These are phyloP conservation scores for Pichia sp. DNA, from an alignment of 1,139 yeast species.

Conservation along the genomic window DNA sequence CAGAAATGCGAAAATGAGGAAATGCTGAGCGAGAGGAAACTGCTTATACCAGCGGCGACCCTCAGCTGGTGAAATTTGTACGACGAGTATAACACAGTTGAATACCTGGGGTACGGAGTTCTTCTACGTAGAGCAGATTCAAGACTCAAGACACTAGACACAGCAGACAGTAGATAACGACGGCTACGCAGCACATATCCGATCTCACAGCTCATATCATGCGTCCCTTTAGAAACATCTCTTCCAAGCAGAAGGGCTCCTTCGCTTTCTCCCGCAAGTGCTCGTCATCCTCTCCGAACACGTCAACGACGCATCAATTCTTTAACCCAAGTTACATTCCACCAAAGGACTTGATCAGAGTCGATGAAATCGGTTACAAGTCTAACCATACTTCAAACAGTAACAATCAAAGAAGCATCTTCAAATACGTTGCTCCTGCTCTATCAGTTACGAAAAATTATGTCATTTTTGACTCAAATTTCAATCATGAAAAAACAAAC, in stretches of 20 bases:
- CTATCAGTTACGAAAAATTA: slow-evolving; percentile 24
- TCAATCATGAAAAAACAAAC: slow-evolving; percentile 4
- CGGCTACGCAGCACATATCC: too few relatives aligned
- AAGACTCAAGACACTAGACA: too few relatives aligned
- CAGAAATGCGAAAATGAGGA: too few relatives aligned
- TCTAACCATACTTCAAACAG: slow-evolving; percentile 11
- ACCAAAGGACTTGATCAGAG: slow-evolving; percentile 20
- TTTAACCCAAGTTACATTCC: slow-evolving; percentile 26
- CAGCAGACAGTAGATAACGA: too few relatives aligned
- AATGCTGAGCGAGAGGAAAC: too few relatives aligned
- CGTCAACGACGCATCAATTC: slow-evolving; percentile 21
- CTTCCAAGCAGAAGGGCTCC: slow-evolving; percentile 7
- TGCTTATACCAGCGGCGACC: too few relatives aligned
- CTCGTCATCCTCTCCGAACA: slow-evolving; percentile 9
- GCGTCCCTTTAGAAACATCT: slow-evolving; percentile 15
- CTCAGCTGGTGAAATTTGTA: too few relatives aligned
- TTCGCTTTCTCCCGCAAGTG: slow-evolving; percentile 16
- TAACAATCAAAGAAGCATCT: slow-evolving; percentile 15
- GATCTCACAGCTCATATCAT: too few relatives aligned
- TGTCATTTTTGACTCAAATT: slow-evolving; percentile 19
- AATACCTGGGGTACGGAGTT: too few relatives aligned
- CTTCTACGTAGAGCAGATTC: too few relatives aligned
- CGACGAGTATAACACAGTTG: too few relatives aligned
- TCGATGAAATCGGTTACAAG: slow-evolving; percentile 21
- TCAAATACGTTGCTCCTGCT: slow-evolving; percentile 19